Evolutionary conservation across 1,284 basidiomycete species (phyloP), one percentile per base, ranked within the genome.

Genomic region (Mrakiaceae sp.): DNA sequence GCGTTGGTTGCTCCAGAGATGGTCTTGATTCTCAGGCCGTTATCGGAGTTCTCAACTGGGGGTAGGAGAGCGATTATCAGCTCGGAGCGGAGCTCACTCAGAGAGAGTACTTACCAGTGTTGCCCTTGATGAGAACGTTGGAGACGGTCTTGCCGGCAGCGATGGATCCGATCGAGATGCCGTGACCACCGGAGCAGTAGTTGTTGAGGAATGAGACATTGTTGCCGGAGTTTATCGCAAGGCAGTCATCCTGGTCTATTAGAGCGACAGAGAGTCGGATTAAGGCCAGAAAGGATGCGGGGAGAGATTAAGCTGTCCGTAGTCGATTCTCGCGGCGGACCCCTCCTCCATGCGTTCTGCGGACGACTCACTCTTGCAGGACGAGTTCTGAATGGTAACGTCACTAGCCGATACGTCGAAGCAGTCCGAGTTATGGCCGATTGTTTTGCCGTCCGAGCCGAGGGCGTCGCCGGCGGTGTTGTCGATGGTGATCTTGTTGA

Each of bases 1-100:
- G 68, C 70, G 48, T 59, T 60, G 3, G 68, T 69, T 6, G 70
- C 69, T 4, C 62, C 68, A 4, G 42, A 64, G 44, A 70, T 50
- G 11, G 67, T 68, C 44, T 64, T 58, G 12, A 48, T 9, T 10
- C 48, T 58, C 5, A 68, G 63, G 9, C 68, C 68, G 61, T 69
- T 67, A 46, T 56, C 57, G 11, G 60, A 62, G 14, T 66, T 63
- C 14, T 62, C 64, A 51, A 67, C 61, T 27, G 27, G 2, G 2
- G 27, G 27, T 27, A 27, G 27, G 27, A 27, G 27, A 27, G 27
- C 27, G 27, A 27, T 27, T 1, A 27, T 27, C 27, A 27, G 27
- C 27, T 27, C 27, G 27, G 27, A 27, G 27, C 27, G 27, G 1
- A 27, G 27, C 27, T 27, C 27, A 27, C 27, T 27, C 27, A 27